phyloP scores from a whole-genome alignment of 2,329 filamentous ascomycete species.

The Aspergillus uvarum region DNA sequence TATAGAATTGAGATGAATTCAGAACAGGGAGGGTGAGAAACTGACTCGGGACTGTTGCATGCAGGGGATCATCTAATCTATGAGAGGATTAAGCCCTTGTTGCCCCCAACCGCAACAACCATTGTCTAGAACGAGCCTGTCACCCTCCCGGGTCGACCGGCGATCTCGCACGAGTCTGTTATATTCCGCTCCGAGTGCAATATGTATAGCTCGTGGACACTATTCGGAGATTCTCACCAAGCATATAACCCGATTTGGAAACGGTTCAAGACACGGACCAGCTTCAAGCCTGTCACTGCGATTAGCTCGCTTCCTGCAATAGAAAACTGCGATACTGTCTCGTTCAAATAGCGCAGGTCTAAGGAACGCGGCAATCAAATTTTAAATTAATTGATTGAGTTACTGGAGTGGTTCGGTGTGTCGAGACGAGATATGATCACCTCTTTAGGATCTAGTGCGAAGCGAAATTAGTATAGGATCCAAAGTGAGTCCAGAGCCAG shows the following conservation, averaged over 20 bases:
- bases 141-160: too few relatives aligned
- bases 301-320: constrained; percentile 7
- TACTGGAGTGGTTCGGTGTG: not conserved
- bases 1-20: not conserved
- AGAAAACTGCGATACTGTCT: not conserved
- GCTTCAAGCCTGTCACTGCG: not conserved
- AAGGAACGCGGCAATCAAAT: not conserved
- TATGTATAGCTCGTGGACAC: not conserved
- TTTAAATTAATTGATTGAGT: not conserved
- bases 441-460: not conserved
- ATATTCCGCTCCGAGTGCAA: too few relatives aligned
- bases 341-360: not conserved
- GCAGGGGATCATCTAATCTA: not conserved
- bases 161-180: too few relatives aligned
- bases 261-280: not conserved
- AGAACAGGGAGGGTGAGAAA: too few relatives aligned
- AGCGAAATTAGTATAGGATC: not conserved
- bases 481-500: not conserved
- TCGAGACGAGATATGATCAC: not conserved
- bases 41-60: not conserved
- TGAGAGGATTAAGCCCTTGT: not conserved
- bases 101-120: too few relatives aligned
- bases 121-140: too few relatives aligned
- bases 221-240: not conserved
- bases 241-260: not conserved